Conservation (phyloP, 805 yeast genomes). For the Priceomyces medius region DNA sequence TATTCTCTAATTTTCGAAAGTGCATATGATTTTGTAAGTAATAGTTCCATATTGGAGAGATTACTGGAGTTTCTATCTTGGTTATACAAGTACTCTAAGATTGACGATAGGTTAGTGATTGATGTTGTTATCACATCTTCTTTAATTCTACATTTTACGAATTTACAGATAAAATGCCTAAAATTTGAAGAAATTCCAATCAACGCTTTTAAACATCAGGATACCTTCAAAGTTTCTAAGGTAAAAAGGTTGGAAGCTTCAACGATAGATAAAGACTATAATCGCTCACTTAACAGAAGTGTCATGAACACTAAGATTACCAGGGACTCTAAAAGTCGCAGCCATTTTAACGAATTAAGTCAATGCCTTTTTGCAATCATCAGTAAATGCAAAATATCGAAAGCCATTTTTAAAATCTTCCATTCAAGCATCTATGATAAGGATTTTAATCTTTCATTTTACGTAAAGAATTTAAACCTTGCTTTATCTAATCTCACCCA, state of each 20-base stretch:
- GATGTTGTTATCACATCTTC: neutral
- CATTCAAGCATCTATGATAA: neutral
- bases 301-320: neutral
- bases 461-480: neutral
- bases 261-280: neutral
- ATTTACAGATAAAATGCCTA: slow-evolving; percentile 1
- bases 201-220: neutral
- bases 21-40: neutral
- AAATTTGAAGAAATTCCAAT: neutral
- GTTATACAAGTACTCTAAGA: neutral
- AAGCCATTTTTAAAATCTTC: neutral
- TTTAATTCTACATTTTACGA: slow-evolving; percentile 1
- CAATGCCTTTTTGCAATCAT: slow-evolving; percentile 4
- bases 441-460: neutral
- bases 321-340: neutral
- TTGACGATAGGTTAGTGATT: neutral
- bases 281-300: neutral
- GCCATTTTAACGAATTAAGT: slow-evolving; percentile 1
- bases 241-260: neutral
- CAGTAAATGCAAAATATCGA: neutral
- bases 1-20: slow-evolving; percentile 1
- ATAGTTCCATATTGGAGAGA: neutral
- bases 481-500: slow-evolving; percentile 1
- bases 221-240: slow-evolving; percentile 3
- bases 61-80: neutral